These are phyloP conservation scores for Phaeosphaeria sp. DNA, from an alignment of 2,329 filamentous ascomycete genomes.

Conservation along the genomic window DNA sequence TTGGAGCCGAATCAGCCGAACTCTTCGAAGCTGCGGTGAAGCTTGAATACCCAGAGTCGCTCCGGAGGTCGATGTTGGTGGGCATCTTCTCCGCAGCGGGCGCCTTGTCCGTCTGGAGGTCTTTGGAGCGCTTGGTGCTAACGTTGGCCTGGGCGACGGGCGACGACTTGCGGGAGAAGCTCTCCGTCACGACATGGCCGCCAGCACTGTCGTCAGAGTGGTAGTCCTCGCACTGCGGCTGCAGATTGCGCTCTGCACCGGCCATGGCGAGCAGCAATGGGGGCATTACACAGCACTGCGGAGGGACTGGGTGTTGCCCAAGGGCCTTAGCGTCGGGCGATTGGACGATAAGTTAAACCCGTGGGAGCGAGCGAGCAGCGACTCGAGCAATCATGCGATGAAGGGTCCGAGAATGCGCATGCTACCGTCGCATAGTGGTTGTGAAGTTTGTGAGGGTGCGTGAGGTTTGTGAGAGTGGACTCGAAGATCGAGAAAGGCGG, in stretches of 20 bases:
- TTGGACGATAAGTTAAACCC: constrained; percentile 5
- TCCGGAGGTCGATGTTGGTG: constrained; percentile 56
- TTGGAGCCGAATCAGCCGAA: constrained; percentile 61
- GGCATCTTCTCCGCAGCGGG: constrained; percentile 29
- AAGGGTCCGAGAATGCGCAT: constrained; percentile 1
- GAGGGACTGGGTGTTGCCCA: not conserved
- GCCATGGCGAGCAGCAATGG: constrained; percentile 27
- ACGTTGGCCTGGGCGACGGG: constrained; percentile 59
- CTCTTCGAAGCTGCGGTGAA: constrained; percentile 60
- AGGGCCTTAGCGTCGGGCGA: constrained; percentile 2
- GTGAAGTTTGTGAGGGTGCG: not conserved
- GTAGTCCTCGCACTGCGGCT: constrained; percentile 49
- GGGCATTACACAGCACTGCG: not conserved
- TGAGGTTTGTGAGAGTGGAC: not conserved
- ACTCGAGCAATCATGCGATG: constrained; percentile 1
- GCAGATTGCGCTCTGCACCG: constrained; percentile 20
- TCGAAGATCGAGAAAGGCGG: not conserved
- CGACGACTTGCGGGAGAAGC: constrained; percentile 38
- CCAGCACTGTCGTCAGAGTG: constrained; percentile 48
- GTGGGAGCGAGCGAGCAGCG: not conserved
- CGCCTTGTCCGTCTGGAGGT: constrained; percentile 43
- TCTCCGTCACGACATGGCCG: constrained; percentile 44
- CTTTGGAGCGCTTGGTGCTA: constrained; percentile 55
- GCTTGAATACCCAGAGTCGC: constrained; percentile 70
- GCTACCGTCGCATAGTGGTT: constrained; percentile 2